Base-by-base conservation (phyloP, 805 yeast genomes). In the Cyberlindnera petersonii region DNA sequence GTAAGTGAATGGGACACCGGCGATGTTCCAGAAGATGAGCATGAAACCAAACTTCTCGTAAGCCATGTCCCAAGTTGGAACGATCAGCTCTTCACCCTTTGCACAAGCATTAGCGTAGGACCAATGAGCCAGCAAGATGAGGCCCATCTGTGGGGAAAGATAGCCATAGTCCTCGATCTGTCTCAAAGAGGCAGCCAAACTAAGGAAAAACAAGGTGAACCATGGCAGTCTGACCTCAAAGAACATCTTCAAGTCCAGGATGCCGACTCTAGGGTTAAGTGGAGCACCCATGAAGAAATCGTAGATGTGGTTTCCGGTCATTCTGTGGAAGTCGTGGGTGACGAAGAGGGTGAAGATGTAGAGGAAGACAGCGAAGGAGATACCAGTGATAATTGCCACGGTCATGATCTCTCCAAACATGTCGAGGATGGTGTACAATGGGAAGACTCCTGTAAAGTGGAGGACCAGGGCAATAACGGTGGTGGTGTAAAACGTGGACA, bases 51-150 rank as follows among this genome's bases (percentile, higher is more conserved):
- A 93, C 67, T 93, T 93, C 64, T 93, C 98, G 64, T 93, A 93
- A 23, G 95, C 96, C 97, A 93, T 91, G 64, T 93, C 98, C 98
- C 98, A 93, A 15, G 96, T 85, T 53, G 98, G 96, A 47, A 89
- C 95, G 60, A 93, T 93, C 54, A 91, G 71, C 62, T 93, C 98
- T 66, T 93, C 98, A 53, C 98, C 98, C 66, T 93, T 93, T 41
- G 95, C 82, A 65, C 98, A 91, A 3, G 97, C 96, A 58, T 93
- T 91, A 45, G 95, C 96, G 59, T 93, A 93, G 34, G 88, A 69
- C 85, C 94, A 93, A 62, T 91, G 94, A 11, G 95, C 97, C 44
- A 83, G 66, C 49, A 86, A 64, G 27, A 88, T 70, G 48, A 83
- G 78, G 33, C 71, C 68, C 31, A 86, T 80, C 65, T 87, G 95